Percentiles rank a stretch among this genome's conserved stretches.
These are phyloP conservation scores for Pseudogymnoascus sp. DNA, from an alignment of 2,329 filamentous ascomycete genomes.

Conservation along the genomic window DNA sequence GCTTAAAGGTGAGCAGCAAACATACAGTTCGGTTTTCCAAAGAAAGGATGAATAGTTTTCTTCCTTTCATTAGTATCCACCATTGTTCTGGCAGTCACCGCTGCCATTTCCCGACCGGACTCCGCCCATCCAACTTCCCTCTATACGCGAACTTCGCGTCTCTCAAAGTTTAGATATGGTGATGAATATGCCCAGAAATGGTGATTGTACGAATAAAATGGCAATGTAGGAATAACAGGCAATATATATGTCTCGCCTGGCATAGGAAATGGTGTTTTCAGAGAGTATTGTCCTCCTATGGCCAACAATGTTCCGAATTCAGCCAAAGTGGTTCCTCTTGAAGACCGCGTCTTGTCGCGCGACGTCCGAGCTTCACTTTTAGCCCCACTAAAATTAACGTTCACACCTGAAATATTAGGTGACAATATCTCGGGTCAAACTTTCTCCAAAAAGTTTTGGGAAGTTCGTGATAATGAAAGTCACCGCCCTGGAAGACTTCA, in stretches of 20 bases:
- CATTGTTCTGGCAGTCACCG: constrained; percentile 23
- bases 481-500: constrained; percentile 7
- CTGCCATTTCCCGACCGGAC: constrained; percentile 22
- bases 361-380: neutral
- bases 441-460: constrained; percentile 11
- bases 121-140: constrained; percentile 3
- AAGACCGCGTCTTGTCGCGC: constrained; percentile 7
- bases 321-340: constrained; percentile 7
- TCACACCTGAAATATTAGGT: neutral
- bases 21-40: constrained; percentile 25
- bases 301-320: neutral
- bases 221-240: neutral
- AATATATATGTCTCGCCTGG: neutral
- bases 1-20: neutral
- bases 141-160: constrained; percentile 23
- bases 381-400: neutral
- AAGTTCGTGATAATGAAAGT: constrained; percentile 6
- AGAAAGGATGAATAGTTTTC: constrained; percentile 26
- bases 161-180: neutral
- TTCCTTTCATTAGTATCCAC: constrained; percentile 22
- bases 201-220: neutral
- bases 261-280: neutral
- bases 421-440: neutral
- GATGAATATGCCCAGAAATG: neutral
- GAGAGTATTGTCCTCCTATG: neutral